Evolutionary conservation across 345 rosid species (phyloP).

Genomic region (Arabidopsis suecica): DNA sequence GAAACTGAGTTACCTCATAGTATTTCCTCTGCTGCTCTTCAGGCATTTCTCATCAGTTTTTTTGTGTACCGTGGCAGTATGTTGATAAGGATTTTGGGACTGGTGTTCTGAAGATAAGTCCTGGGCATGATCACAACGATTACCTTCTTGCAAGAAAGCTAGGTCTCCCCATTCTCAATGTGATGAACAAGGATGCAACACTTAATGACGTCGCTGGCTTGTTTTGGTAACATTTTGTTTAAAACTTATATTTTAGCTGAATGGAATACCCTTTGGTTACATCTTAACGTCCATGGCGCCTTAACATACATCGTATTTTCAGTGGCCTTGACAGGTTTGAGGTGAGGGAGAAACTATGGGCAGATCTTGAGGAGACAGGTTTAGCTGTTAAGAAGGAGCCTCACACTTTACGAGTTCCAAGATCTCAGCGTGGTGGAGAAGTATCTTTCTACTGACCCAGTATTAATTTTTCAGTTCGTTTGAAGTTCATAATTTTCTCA

Average conservation of each 20-base stretch:
- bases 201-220: constrained; percentile 96
- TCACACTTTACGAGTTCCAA: constrained; percentile 79
- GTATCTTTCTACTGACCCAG: constrained; percentile 50
- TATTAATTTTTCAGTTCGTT: constrained; percentile 30
- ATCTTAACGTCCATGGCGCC: constrained; percentile 25
- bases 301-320: constrained; percentile 36
- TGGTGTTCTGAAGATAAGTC: constrained; percentile 98
- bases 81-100: constrained; percentile 99
- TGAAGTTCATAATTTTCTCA: constrained; percentile 24
- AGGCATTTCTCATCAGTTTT: constrained; percentile 30
- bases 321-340: constrained; percentile 97
- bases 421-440: constrained; percentile 99
- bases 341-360: constrained; percentile 89
- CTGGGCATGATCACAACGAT: constrained; percentile 98
- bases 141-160: constrained; percentile 95
- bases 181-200: constrained; percentile 97
- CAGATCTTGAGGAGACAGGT: constrained; percentile 92
- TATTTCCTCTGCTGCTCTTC: constrained; percentile 12
- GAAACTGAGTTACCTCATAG: constrained; percentile 16
- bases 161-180: constrained; percentile 95
- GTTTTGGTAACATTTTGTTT: constrained; percentile 59
- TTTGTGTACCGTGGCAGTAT: constrained; percentile 58
- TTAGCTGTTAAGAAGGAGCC: constrained; percentile 87
- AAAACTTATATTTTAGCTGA: constrained; percentile 27
- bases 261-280: constrained; percentile 24